phyloP scores from a whole-genome alignment of 345 rosid genomes.

The Aegle marmelos region DNA sequence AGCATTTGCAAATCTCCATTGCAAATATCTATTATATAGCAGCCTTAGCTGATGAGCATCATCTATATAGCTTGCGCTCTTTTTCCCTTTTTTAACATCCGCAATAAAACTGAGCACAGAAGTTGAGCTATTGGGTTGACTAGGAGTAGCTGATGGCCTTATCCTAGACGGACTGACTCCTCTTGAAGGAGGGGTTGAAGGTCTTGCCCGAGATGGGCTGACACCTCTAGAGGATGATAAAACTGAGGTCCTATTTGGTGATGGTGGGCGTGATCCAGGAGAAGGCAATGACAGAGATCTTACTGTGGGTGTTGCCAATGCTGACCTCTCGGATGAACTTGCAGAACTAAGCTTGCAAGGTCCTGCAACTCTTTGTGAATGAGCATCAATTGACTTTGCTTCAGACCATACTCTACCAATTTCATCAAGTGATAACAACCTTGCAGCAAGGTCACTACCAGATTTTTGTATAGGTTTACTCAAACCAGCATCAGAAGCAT shows the following conservation, averaged over 20 bases:
- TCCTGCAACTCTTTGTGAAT: slow-evolving; percentile 31
- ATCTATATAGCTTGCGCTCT: slow-evolving; percentile 59
- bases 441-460: slow-evolving; percentile 49
- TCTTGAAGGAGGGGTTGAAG: slow-evolving; percentile 73
- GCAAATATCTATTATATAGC: slow-evolving; percentile 77
- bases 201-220: slow-evolving; percentile 60
- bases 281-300: slow-evolving; percentile 53
- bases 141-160: slow-evolving; percentile 51
- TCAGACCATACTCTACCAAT: slow-evolving; percentile 39
- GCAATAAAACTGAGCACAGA: slow-evolving; percentile 89
- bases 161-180: slow-evolving; percentile 78
- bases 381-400: slow-evolving; percentile 47
- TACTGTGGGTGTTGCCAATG: slow-evolving; percentile 36
- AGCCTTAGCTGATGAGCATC: slow-evolving; percentile 90
- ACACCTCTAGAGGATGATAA: slow-evolving; percentile 53
- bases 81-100: slow-evolving; percentile 79
- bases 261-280: slow-evolving; percentile 57
- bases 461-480: slow-evolving; percentile 55
- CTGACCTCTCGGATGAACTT: slow-evolving; percentile 49
- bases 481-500: slow-evolving; percentile 35
- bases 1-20: slow-evolving; percentile 92
- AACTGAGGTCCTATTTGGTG: slow-evolving; percentile 58
- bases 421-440: slow-evolving; percentile 36
- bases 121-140: slow-evolving; percentile 53
- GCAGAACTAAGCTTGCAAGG: slow-evolving; percentile 43